Conservation (phyloP, 2,329 filamentous ascomycete species). For the Sporothrix pseudoabietina region DNA sequence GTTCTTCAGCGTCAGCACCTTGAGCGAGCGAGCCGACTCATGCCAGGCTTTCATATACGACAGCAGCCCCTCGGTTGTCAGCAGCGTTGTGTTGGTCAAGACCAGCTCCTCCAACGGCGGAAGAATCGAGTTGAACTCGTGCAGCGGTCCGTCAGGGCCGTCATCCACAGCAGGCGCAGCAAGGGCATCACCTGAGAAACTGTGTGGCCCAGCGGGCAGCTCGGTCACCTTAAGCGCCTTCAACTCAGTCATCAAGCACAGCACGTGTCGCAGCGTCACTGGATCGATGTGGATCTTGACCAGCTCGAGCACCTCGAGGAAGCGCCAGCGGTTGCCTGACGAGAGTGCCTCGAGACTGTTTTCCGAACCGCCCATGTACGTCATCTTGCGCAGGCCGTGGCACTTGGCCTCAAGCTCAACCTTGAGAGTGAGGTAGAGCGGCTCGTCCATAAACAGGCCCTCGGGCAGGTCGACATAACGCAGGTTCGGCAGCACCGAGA, state of each 20-base stretch:
- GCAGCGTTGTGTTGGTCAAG: constrained; percentile 68
- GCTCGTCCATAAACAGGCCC: constrained; percentile 81
- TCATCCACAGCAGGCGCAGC: constrained; percentile 39
- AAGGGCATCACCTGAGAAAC: constrained; percentile 76
- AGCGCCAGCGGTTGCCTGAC: constrained; percentile 65
- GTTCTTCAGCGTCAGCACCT: constrained; percentile 68
- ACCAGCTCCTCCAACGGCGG: constrained; percentile 74
- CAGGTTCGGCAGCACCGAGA: constrained; percentile 81
- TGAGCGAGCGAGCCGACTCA: constrained; percentile 62
- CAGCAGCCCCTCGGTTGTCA: constrained; percentile 72
- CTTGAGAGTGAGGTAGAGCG: constrained; percentile 71
- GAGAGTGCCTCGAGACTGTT: constrained; percentile 71
- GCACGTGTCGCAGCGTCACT: constrained; percentile 67
- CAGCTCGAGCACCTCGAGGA: constrained; percentile 73
- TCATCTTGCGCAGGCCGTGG: constrained; percentile 85
- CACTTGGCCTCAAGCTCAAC: constrained; percentile 84
- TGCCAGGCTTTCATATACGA: constrained; percentile 64
- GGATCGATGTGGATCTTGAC: constrained; percentile 70
- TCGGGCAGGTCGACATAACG: constrained; percentile 89
- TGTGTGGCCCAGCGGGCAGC: constrained; percentile 53
- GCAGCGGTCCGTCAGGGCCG: not conserved
- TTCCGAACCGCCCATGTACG: constrained; percentile 77
- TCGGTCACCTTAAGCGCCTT: constrained; percentile 74
- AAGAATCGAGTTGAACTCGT: constrained; percentile 66
- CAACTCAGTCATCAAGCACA: constrained; percentile 67